Base-by-base conservation (phyloP, 495 filamentous ascomycete genomes). In the Hypoxylon crocopeplum region DNA sequence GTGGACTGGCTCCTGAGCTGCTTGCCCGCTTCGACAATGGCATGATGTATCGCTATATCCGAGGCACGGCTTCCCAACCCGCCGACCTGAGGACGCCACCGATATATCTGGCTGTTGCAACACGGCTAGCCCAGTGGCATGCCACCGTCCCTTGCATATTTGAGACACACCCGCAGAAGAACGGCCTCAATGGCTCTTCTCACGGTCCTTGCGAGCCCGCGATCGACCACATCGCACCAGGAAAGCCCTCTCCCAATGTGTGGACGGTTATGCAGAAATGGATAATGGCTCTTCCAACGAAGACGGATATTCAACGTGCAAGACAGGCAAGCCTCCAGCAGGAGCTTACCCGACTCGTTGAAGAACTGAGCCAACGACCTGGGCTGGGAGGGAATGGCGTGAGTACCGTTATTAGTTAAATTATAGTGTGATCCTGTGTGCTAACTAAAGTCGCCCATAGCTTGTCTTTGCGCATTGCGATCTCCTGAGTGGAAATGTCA, bases 211-310 rank as follows among this genome's bases (percentile, higher is more conserved):
- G 66, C 2, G 67, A 82, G 69, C 69, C 58, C n/a, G 74, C 63
- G 22, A 78, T 88, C 46, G 75, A 83, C 30, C 69, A 77, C 49
- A 81, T 86, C 45, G 81, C 83, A 16, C 85, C 86, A 7, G 77
- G 82, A 2, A 88, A 86, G 60, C 80, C 83, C 2, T 77, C 83
- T 8, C 88, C 91, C 10, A 96, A 93, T 67, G 77, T 95, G 25
- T 99, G 95, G 95, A 90, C 88, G 7, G 89, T 95, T 24, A 86
- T 96, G 78, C 92, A 96, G 73, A 94, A 91, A 75, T 99, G 94
- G 94, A 89, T 98, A 37, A 78, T 84, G 61, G 94, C 92, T 11
- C 79, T 99, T 32, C 93, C 94, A 3, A 83, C 77, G 10, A 75
- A 80, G 7, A 92, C 86, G 0, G 82, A 87, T 19, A 76, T 80